Conservation (phyloP, 2,329 filamentous ascomycete genomes). For the Rhynchosporium secalis region DNA sequence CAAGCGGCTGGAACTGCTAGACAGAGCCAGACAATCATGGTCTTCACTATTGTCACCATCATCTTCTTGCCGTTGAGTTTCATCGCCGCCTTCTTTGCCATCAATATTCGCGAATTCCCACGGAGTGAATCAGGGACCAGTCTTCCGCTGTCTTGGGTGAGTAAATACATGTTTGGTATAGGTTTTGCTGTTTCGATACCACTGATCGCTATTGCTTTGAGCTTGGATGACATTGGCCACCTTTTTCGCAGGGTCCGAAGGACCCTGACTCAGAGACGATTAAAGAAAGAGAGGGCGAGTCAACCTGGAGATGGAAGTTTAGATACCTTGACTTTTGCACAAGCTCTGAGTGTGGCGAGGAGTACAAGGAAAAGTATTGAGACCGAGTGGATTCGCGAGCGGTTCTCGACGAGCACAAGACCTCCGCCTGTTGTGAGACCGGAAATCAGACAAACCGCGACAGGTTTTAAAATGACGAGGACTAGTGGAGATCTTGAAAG, state of each 20-base stretch:
- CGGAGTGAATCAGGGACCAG: slow-evolving; percentile 14
- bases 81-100: slow-evolving; percentile 35
- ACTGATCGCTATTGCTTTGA: slow-evolving; percentile 32
- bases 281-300: slow-evolving; percentile 2
- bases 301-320: slow-evolving; percentile 3
- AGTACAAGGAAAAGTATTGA: slow-evolving; percentile 32
- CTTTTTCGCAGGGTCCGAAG: slow-evolving; percentile 16
- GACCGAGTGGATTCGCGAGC: slow-evolving; percentile 30
- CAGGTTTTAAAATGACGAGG: slow-evolving; percentile 31
- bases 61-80: slow-evolving; percentile 38
- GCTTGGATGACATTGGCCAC: slow-evolving; percentile 30
- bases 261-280: slow-evolving; percentile 8
- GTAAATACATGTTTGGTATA: slow-evolving; percentile 37
- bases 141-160: slow-evolving; percentile 30
- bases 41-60: slow-evolving; percentile 41
- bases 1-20: slow-evolving; percentile 33
- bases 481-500: slow-evolving; percentile 32
- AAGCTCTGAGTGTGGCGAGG: slow-evolving; percentile 27
- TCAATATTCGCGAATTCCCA: slow-evolving; percentile 34
- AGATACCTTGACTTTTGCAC: slow-evolving; percentile 24
- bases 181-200: slow-evolving; percentile 33
- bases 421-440: slow-evolving; percentile 7
- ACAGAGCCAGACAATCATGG: slow-evolving; percentile 39
- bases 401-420: slow-evolving; percentile 18
- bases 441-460: slow-evolving; percentile 22